Evolutionary conservation across 768 basidiomycete species (phyloP).

Genomic region (Dioszegia crocea): DNA sequence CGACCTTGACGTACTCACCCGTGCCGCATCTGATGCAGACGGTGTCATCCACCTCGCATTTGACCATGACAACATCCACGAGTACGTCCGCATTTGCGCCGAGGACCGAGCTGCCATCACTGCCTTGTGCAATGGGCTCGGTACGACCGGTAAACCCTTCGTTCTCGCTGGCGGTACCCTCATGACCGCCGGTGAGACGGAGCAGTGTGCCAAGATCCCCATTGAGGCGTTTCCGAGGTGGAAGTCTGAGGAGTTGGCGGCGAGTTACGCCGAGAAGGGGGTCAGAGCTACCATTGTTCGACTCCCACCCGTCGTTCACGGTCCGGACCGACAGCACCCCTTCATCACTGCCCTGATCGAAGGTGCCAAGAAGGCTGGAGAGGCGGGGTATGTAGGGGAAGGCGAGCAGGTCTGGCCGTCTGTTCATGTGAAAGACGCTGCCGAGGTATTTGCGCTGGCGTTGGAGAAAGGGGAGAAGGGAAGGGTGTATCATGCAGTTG

Average conservation of each 20-base stretch:
- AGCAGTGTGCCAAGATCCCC: neutral
- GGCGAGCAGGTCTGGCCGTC: conserved; percentile 22
- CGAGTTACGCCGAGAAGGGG: conserved; percentile 11
- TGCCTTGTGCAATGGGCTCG: conserved; percentile 19
- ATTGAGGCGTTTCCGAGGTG: neutral
- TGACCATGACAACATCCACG: conserved; percentile 21
- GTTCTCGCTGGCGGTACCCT: conserved; percentile 19
- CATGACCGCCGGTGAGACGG: neutral
- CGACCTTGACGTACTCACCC: conserved; percentile 26
- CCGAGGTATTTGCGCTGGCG: conserved; percentile 19
- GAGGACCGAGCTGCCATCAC: conserved; percentile 26
- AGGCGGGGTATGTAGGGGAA: conserved; percentile 15
- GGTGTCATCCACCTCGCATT: conserved; percentile 37
- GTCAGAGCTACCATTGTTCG: conserved; percentile 18
- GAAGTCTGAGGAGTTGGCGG: conserved; percentile 9
- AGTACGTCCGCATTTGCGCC: neutral
- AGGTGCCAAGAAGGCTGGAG: conserved; percentile 4
- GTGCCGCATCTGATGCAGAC: conserved; percentile 22
- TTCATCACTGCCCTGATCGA: conserved; percentile 11
- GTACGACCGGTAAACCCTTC: conserved; percentile 28
- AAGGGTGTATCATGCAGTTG: conserved; percentile 21
- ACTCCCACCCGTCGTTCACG: conserved; percentile 21
- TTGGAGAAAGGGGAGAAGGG: conserved; percentile 15
- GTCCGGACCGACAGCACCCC: conserved; percentile 3
- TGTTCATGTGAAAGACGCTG: conserved; percentile 19